Conservation (phyloP, 176 grass and related monocot species). For the Elymus sibiricus region DNA sequence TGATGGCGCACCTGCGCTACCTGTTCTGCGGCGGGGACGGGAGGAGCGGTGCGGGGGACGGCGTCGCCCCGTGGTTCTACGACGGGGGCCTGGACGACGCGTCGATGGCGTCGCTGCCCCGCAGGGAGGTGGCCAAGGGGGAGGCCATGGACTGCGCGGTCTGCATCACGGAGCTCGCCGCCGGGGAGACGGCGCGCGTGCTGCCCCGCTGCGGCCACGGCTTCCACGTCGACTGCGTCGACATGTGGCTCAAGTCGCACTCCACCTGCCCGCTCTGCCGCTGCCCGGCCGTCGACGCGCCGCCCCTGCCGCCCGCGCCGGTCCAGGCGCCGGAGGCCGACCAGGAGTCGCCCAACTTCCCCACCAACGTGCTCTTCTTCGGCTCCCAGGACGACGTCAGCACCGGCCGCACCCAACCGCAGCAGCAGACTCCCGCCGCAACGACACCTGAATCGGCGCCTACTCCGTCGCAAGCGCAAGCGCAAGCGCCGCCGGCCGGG, state of each 20-base stretch:
- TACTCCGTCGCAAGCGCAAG: background rate
- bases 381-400: slow-evolving; percentile 72
- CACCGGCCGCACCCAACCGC: slow-evolving; percentile 32
- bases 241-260: slow-evolving; percentile 82
- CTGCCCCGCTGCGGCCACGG: slow-evolving; percentile 72
- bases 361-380: slow-evolving; percentile 79
- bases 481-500: background rate
- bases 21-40: background rate
- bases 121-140: slow-evolving; percentile 27
- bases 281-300: slow-evolving; percentile 57
- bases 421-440: background rate
- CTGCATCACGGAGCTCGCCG: slow-evolving; percentile 62
- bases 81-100: slow-evolving; percentile 56
- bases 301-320: background rate
- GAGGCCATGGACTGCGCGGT: slow-evolving; percentile 68
- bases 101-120: slow-evolving; percentile 47
- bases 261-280: slow-evolving; percentile 90
- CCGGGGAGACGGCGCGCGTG: slow-evolving; percentile 62
- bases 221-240: slow-evolving; percentile 79
- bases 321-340: slow-evolving; percentile 45
- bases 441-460: no score
- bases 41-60: background rate
- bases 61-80: slow-evolving; percentile 26
- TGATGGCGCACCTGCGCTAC: background rate
- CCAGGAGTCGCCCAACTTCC: slow-evolving; percentile 54